phyloP scores from a whole-genome alignment of 78 protist genomes.

The Mastigamoeba balamuthi region DNA sequence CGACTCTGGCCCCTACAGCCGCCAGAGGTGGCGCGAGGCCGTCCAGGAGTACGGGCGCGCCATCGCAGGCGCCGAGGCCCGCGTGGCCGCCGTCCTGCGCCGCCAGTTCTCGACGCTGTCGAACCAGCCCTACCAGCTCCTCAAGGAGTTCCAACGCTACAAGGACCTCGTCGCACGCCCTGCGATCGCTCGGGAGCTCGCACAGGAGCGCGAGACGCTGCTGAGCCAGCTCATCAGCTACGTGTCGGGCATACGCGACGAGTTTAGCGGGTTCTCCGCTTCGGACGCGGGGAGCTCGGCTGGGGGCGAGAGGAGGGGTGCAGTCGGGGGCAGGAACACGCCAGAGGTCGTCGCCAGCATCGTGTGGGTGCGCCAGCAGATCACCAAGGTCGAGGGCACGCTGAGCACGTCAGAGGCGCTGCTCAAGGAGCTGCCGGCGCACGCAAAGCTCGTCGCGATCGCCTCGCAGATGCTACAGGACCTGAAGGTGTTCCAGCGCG shows the following conservation, averaged over 20 bases:
- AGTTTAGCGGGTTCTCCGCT: not conserved
- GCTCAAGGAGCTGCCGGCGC: not conserved
- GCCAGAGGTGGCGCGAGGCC: constrained; percentile 9
- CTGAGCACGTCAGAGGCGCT: not conserved
- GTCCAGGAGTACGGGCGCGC: not conserved
- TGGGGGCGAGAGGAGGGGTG: not conserved
- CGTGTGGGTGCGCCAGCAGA: constrained; percentile 10
- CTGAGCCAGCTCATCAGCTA: not conserved
- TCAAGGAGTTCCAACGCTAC: constrained; percentile 2
- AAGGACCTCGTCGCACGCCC: constrained; percentile 11
- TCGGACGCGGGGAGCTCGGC: not conserved
- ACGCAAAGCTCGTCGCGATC: not conserved
- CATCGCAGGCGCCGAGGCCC: constrained; percentile 15
- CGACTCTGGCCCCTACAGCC: not conserved
- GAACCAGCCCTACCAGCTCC: not conserved
- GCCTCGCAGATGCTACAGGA: not conserved
- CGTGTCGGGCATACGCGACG: not conserved
- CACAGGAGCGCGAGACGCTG: constrained; percentile 12
- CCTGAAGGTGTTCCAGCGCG: constrained; percentile 1
- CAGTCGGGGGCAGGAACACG: not conserved
- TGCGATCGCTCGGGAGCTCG: constrained; percentile 1
- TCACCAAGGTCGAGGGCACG: not conserved
- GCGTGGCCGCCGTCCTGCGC: not conserved
- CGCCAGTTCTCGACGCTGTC: not conserved
- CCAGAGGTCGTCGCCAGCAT: constrained; percentile 4